Evolutionary conservation across 805 yeast species (phyloP), one percentile per base, ranked within the genome.

Genomic region (Cyberlindnera americana): DNA sequence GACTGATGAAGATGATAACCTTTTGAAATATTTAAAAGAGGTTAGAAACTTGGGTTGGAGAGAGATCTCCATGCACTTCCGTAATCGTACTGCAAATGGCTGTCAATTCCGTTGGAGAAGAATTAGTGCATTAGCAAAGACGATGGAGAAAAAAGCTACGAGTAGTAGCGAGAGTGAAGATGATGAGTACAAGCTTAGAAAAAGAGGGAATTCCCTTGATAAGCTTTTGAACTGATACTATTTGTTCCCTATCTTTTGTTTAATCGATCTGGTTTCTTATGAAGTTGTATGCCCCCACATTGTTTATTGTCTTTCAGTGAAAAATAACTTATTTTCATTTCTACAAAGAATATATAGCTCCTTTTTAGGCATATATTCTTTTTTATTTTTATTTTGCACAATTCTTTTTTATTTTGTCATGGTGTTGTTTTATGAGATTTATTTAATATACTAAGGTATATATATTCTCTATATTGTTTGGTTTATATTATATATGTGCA

Each of bases 21-120:
- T 80, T 14, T 61, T 81, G 40, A 66, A 83, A 35, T 76, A 75
- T 48, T 65, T 82, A 50, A 82, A 82, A 58, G 89, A 83, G 51
- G 76, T 71, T 44, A 77, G 75, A 53, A 80, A 78, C 54, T 64
- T 81, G 40, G 89, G 89, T 2, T 82, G 90, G 90, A 72, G 83
- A 59, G 89, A 83, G 47, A 81, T 82, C 41, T 78, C 86, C 3
- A 60, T 75, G 21, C 78, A 79, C 49, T 82, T 82, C 61, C 72
- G 75, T 33, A 78, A 77, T 55, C 63, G 90, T 49, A 82, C 89
- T 8, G 82, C 88, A 26, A 82, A 81, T 56, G 87, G 87, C 3
- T 81, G 88, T 54, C 87, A 81, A 57, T 81, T 81, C 57, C 70
- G 90, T 49, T 82, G 89, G 89, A 69, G 90, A 53, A 62, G 90